These are phyloP conservation scores for Dittrichia graveolens DNA, from an alignment of 129 eudicot species.

Conservation along the genomic window DNA sequence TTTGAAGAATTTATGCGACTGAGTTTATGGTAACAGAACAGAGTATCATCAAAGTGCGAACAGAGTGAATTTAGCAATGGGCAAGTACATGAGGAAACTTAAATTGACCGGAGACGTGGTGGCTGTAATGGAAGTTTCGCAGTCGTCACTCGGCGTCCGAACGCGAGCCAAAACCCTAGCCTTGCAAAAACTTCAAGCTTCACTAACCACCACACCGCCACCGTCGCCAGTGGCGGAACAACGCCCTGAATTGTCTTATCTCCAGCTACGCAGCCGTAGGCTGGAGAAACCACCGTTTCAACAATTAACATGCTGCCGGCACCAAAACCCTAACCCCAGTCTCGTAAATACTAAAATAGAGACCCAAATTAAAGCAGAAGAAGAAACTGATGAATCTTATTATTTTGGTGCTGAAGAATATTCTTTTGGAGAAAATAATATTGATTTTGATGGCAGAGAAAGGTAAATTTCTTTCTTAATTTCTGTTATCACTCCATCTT, in stretches of 20 bases:
- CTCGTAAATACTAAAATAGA: not conserved
- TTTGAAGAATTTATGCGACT: not conserved
- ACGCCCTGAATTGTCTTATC: conserved; percentile 45
- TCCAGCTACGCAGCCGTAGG: conserved; percentile 71
- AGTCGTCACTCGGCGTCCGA: conserved; percentile 61
- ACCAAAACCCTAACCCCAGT: conserved; percentile 31
- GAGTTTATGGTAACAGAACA: conserved; percentile 1
- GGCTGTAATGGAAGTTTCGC: conserved; percentile 52
- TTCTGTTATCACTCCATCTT: not conserved
- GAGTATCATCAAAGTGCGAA: conserved; percentile 2
- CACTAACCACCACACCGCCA: conserved; percentile 29
- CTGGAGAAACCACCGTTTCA: conserved; percentile 58
- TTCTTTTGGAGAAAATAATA: conserved; percentile 63
- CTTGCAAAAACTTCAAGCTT: conserved; percentile 55
- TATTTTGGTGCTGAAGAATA: conserved; percentile 44
- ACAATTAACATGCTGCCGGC: conserved; percentile 12
- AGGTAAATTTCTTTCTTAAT: conserved; percentile 43
- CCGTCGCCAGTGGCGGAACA: conserved; percentile 19
- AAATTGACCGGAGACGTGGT: conserved; percentile 43
- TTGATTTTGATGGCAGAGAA: conserved; percentile 63
- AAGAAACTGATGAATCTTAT: conserved; percentile 34
- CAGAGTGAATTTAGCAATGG: conserved; percentile 37
- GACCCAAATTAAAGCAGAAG: conserved; percentile 25
- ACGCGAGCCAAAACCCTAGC: conserved; percentile 91
- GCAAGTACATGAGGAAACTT: conserved; percentile 60